Conservation (phyloP, 2,329 filamentous ascomycete genomes). For the Sporothrix brasiliensis region DNA sequence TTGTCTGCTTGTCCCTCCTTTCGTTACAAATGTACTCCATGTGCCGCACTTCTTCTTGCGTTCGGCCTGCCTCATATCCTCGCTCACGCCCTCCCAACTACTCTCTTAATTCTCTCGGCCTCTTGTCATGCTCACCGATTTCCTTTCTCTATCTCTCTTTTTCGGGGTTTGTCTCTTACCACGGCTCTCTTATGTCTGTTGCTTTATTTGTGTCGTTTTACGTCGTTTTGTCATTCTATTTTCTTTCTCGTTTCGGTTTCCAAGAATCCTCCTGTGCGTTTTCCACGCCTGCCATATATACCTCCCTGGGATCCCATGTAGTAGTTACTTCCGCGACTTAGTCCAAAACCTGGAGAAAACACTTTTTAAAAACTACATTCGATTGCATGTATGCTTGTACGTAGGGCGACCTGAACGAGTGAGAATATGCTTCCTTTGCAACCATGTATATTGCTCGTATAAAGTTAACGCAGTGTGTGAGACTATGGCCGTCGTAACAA, state of each 20-base stretch:
- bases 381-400: background rate
- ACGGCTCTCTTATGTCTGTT: slow-evolving; percentile 28
- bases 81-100: slow-evolving; percentile 1
- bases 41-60: background rate
- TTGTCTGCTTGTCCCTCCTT: background rate
- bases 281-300: slow-evolving; percentile 27
- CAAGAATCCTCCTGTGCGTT: slow-evolving; percentile 6
- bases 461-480: too few relatives aligned
- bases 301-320: slow-evolving; percentile 28
- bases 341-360: slow-evolving; percentile 13
- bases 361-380: background rate
- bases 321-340: slow-evolving; percentile 22
- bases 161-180: slow-evolving; percentile 24
- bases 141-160: slow-evolving; percentile 13
- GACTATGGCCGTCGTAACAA: too few relatives aligned
- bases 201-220: background rate
- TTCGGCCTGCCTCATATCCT: background rate
- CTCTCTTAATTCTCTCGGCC: slow-evolving; percentile 18
- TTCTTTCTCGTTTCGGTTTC: background rate
- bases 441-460: too few relatives aligned
- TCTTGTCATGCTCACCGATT: slow-evolving; percentile 14
- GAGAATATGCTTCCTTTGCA: background rate
- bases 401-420: background rate
- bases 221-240: background rate
- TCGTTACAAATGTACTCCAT: background rate